phyloP scores from a whole-genome alignment of 495 filamentous ascomycete genomes.

The Penicillium nucicola region DNA sequence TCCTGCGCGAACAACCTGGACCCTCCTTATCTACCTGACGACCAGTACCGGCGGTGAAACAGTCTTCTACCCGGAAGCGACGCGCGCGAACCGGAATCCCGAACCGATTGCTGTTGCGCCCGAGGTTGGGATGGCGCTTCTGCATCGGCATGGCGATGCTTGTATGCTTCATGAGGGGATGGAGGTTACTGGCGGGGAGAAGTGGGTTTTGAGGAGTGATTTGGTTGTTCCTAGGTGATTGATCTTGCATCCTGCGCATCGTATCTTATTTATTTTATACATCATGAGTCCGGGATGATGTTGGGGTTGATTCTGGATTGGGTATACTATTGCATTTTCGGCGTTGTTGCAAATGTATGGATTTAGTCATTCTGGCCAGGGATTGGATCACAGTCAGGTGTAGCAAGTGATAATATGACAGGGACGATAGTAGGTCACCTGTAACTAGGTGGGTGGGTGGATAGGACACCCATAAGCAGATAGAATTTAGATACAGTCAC shows the following conservation, averaged over 20 bases:
- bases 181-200: slow-evolving; percentile 77
- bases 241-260: too few relatives aligned
- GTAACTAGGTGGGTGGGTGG: slow-evolving; percentile 2
- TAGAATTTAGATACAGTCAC: slow-evolving; percentile 23
- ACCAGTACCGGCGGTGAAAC: slow-evolving; percentile 82
- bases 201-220: slow-evolving; percentile 91
- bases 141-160: slow-evolving; percentile 86
- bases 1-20: slow-evolving; percentile 85
- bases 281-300: not conserved
- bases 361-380: slow-evolving; percentile 15
- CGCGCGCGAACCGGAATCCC: slow-evolving; percentile 47
- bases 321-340: not conserved
- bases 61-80: slow-evolving; percentile 79
- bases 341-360: not conserved
- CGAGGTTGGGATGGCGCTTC: slow-evolving; percentile 76
- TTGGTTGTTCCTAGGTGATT: slow-evolving; percentile 63
- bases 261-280: too few relatives aligned
- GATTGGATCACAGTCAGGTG: not conserved
- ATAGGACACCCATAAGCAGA: slow-evolving; percentile 11
- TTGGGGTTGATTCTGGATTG: not conserved
- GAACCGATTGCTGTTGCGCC: slow-evolving; percentile 64
- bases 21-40: slow-evolving; percentile 82
- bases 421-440: slow-evolving; percentile 22
- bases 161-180: slow-evolving; percentile 89
- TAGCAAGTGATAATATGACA: slow-evolving; percentile 20